Base-by-base conservation (phyloP, 2,329 filamentous ascomycete genomes). In the Penicillium sp. region DNA sequence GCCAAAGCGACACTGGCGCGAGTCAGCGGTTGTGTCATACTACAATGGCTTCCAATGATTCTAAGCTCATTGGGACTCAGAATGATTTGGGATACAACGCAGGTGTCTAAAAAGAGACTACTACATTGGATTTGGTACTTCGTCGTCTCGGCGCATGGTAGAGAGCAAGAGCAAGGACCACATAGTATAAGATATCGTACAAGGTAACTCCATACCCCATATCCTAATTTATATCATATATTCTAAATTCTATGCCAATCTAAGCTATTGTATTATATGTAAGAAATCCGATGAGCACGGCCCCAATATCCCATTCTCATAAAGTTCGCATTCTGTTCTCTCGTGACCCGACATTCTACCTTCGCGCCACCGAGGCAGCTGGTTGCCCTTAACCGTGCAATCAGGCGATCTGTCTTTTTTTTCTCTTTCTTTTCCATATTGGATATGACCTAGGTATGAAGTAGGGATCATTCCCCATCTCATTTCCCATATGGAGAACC, bases 1-100 rank as follows among this genome's bases (percentile, higher is more conserved):
- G 55, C 55, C 55, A 57, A 57, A 58, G 55, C 58, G 58, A 57
- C 44, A 48, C 59, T 54, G 58, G 52, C 58, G 53, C 53, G 45
- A 41, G 36, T 29, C 35, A 40, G 51, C 47, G 57, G 52, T 57
- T 55, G 23, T 23, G 23, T 23, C 23, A n/a, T n/a, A n/a, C n/a
- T n/a, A n/a, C n/a, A n/a, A n/a, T n/a, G n/a, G n/a, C n/a, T n/a
- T n/a, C n/a, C n/a, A n/a, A n/a, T n/a, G n/a, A n/a, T n/a, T n/a
- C n/a, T n/a, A n/a, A n/a, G n/a, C n/a, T n/a, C n/a, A n/a, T n/a
- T n/a, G n/a, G n/a, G n/a, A n/a, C n/a, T n/a, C n/a, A n/a, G n/a
- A n/a, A n/a, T n/a, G n/a, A n/a, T n/a, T n/a, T n/a, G n/a, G n/a
- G n/a, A n/a, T n/a, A n/a, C n/a, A n/a, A n/a, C n/a, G n/a, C n/a